Evolutionary conservation across 2,329 filamentous ascomycete genomes (phyloP).

Genomic region (Ophiostoma triangulosporum): DNA sequence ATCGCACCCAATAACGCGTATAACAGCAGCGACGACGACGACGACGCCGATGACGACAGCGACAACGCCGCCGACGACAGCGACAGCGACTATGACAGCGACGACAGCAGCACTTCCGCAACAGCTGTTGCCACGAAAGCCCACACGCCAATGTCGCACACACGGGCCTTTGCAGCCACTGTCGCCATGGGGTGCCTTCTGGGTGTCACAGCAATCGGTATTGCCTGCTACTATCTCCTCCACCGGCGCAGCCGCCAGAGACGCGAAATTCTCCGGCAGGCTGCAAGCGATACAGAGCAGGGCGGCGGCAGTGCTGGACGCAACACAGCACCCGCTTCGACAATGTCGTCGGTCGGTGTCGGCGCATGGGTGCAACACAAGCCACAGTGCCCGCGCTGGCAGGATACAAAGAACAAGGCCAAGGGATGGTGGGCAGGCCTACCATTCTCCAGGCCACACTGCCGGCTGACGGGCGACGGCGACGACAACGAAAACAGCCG

Average conservation of each 20-base stretch:
- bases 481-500: no score
- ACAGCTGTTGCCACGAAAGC: not conserved
- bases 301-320: not conserved
- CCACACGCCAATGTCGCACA: not conserved
- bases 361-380: slow-evolving; percentile 4
- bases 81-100: not conserved
- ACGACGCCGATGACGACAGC: not conserved
- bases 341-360: slow-evolving; percentile 5
- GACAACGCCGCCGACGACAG: not conserved
- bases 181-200: slow-evolving; percentile 2
- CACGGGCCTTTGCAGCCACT: not conserved
- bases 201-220: not conserved
- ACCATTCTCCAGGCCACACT: not conserved
- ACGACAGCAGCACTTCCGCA: not conserved
- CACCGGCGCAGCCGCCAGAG: not conserved
- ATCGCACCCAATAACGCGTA: not conserved
- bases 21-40: not conserved
- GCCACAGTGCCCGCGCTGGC: not conserved
- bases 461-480: not conserved
- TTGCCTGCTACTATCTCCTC: not conserved
- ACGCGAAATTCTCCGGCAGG: not conserved
- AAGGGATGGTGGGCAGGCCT: not conserved
- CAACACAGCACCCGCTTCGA: not conserved
- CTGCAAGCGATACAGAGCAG: not conserved
- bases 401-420: not conserved